Evolutionary conservation across 2,329 filamentous ascomycete genomes (phyloP).

Genomic region (Alternaria postmessia): DNA sequence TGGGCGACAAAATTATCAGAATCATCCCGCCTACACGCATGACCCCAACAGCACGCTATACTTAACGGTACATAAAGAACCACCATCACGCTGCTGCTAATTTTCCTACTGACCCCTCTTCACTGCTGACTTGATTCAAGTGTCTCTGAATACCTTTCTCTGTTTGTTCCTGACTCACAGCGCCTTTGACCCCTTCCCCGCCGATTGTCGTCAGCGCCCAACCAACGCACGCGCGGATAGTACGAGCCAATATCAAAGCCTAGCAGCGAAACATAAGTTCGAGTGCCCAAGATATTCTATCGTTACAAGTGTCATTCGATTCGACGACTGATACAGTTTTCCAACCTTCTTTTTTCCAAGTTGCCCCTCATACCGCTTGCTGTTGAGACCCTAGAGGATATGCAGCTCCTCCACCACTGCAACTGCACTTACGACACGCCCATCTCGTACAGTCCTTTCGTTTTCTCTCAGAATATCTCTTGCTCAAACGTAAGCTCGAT

Average conservation of each 20-base stretch:
- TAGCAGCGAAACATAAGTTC: constrained; percentile 23
- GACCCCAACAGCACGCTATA: constrained; percentile 41
- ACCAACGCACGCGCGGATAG: constrained; percentile 32
- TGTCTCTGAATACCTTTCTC: not conserved
- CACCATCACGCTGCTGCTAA: constrained; percentile 27
- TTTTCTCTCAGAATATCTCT: constrained; percentile 55
- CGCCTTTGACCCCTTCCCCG: constrained; percentile 26
- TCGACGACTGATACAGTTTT: constrained; percentile 29
- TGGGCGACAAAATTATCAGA: constrained; percentile 38
- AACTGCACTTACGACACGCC: constrained; percentile 51
- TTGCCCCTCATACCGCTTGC: constrained; percentile 14
- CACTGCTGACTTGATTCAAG: not conserved
- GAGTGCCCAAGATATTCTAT: constrained; percentile 17
- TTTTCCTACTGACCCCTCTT: constrained; percentile 11
- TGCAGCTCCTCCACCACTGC: constrained; percentile 53
- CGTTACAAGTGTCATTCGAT: constrained; percentile 25
- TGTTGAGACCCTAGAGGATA: constrained; percentile 32
- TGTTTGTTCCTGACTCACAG: constrained; percentile 25
- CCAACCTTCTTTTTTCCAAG: constrained; percentile 1
- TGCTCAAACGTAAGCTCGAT: constrained; percentile 57
- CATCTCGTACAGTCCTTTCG: constrained; percentile 52
- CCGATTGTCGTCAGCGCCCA: constrained; percentile 35
- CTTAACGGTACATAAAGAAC: constrained; percentile 40
- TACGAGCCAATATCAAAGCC: constrained; percentile 19
- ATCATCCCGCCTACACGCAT: constrained; percentile 51